phyloP scores from a whole-genome alignment of 2,329 filamentous ascomycete species.

The Monilinia polystroma region DNA sequence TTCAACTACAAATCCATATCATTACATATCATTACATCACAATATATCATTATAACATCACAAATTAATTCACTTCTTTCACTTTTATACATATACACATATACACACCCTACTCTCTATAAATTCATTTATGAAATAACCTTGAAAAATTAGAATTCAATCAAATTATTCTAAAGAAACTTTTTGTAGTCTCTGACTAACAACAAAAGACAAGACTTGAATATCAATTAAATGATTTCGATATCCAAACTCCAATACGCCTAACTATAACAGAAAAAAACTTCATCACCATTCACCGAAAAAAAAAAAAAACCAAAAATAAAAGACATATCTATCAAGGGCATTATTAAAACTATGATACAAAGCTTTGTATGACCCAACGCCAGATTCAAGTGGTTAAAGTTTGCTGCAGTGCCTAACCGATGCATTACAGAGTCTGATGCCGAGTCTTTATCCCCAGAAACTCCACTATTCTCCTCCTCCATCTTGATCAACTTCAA shows the following conservation, averaged over 20 bases:
- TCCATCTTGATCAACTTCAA: constrained; percentile 21
- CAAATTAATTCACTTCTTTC: no score
- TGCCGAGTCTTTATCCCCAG: constrained; percentile 18
- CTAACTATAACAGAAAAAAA: not conserved
- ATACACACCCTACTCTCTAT: no score
- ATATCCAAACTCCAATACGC: no score
- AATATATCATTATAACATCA: no score
- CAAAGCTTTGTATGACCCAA: constrained; percentile 22
- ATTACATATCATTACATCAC: no score
- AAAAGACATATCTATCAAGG: constrained; percentile 21
- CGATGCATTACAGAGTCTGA: constrained; percentile 20
- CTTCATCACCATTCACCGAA: constrained; percentile 11
- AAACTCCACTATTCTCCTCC: constrained; percentile 25
- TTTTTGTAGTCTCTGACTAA: no score
- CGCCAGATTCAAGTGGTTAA: constrained; percentile 24
- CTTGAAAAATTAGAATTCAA: no score
- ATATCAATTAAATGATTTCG: not conserved
- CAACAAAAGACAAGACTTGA: not conserved
- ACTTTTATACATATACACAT: no score
- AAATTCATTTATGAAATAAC: no score
- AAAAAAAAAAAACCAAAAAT: not conserved
- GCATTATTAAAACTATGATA: constrained; percentile 25
- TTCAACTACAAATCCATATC: no score
- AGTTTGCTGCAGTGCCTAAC: constrained; percentile 3
- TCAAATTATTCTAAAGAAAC: no score